Percentiles rank a stretch among this genome's conserved stretches.
These are phyloP conservation scores for Pythium dissotocum DNA, from an alignment of 352 stramenopile species.

Conservation along the genomic window DNA sequence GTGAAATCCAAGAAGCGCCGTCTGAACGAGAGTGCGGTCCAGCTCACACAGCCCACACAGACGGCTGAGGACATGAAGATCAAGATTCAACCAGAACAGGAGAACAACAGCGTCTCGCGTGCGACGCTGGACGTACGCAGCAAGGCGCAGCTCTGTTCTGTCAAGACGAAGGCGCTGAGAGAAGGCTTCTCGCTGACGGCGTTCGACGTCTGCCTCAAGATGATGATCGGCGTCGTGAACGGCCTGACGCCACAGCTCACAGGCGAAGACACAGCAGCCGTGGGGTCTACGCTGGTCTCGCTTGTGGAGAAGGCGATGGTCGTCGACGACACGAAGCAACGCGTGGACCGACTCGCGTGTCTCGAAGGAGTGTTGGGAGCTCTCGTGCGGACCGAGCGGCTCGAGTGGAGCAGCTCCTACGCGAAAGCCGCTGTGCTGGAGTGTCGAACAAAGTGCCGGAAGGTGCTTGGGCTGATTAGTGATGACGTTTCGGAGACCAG, in stretches of 20 bases:
- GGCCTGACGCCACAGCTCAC: conserved; percentile 41
- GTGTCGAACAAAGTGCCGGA: conserved; percentile 8
- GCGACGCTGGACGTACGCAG: conserved; percentile 11
- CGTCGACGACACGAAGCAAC: conserved; percentile 35
- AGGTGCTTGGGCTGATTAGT: conserved; percentile 23
- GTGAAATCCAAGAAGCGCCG: conserved; percentile 25
- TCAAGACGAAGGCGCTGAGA: conserved; percentile 12
- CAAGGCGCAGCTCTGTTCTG: conserved; percentile 14
- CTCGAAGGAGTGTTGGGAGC: conserved; percentile 47
- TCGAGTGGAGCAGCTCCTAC: conserved; percentile 30
- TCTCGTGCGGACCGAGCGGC: conserved; percentile 29
- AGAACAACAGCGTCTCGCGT: background rate
- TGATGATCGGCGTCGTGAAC: conserved; percentile 47
- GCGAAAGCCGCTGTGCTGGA: background rate
- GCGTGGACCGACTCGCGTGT: conserved; percentile 49
- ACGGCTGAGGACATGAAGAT: background rate
- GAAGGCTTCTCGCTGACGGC: conserved; percentile 13
- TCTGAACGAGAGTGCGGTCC: background rate
- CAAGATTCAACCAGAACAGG: background rate
- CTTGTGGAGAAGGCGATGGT: conserved; percentile 49
- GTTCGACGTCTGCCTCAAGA: conserved; percentile 35
- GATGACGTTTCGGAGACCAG: background rate
- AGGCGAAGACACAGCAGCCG: conserved; percentile 31
- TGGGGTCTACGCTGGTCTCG: conserved; percentile 41
- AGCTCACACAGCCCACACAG: background rate